These are phyloP conservation scores for Colletotrichum orbiculare DNA, from an alignment of 2,329 filamentous ascomycete species.

Conservation along the genomic window DNA sequence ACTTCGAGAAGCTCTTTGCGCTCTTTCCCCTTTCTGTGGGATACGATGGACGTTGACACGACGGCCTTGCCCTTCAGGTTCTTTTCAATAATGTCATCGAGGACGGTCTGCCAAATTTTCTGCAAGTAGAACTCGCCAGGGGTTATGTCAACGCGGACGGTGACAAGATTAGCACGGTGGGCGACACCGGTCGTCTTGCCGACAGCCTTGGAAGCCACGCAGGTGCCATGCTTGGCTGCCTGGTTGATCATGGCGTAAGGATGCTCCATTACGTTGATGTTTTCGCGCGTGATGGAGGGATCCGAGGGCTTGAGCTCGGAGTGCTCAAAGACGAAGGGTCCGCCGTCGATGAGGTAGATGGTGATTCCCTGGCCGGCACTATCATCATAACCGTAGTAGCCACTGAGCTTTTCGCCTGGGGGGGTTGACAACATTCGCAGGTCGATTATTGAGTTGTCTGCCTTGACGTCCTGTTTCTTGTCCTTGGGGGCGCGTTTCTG, in stretches of 20 bases:
- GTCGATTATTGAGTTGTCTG: neutral
- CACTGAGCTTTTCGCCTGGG: neutral
- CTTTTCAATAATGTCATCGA: neutral
- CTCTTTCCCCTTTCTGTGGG: no score
- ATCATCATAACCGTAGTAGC: neutral
- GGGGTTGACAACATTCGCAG: neutral
- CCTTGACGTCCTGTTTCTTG: neutral
- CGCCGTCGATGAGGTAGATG: neutral
- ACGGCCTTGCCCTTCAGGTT: neutral
- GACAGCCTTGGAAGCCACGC: neutral
- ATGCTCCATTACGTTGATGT: neutral
- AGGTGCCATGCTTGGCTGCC: neutral
- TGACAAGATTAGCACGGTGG: conserved; percentile 3
- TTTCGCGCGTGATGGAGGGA: neutral
- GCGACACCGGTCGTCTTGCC: neutral
- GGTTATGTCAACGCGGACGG: neutral
- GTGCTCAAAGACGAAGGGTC: neutral
- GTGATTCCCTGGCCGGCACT: neutral
- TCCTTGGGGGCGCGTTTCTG: no score
- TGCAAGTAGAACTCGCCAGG: neutral
- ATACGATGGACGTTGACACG: neutral
- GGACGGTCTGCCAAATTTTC: neutral
- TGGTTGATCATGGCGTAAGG: neutral
- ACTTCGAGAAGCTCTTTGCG: neutral
- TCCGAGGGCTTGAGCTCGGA: neutral